Percentiles rank a stretch among this genome's conserved stretches.
phyloP scores from a whole-genome alignment of 1,284 basidiomycete genomes.

The Cystobasidium slooffiae region DNA sequence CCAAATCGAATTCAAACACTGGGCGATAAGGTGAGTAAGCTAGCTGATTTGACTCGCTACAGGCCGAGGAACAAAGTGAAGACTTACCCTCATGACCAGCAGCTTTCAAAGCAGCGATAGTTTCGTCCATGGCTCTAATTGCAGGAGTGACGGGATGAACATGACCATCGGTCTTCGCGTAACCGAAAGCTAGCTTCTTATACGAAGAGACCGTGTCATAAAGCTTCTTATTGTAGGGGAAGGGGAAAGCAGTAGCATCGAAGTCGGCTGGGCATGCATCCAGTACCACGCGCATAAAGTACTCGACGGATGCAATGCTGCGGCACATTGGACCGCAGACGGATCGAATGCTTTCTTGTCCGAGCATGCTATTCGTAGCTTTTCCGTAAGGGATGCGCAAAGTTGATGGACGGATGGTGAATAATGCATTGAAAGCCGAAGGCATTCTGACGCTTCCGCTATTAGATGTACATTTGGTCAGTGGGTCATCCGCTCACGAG shows the following conservation, averaged over 20 bases:
- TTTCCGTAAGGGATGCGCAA: slow-evolving; percentile 54
- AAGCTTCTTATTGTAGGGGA: slow-evolving; percentile 47
- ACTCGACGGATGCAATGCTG: slow-evolving; percentile 53
- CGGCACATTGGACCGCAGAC: slow-evolving; percentile 56
- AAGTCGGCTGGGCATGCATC: slow-evolving; percentile 53
- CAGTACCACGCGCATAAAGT: slow-evolving; percentile 55
- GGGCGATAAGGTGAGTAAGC: background rate
- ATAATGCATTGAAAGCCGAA: slow-evolving; percentile 45
- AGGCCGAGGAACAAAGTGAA: background rate
- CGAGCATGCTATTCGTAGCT: slow-evolving; percentile 52
- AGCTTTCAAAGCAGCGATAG: slow-evolving; percentile 51
- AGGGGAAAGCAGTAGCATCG: slow-evolving; percentile 48
- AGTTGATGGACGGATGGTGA: slow-evolving; percentile 45
- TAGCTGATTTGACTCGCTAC: background rate
- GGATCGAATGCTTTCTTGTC: slow-evolving; percentile 54
- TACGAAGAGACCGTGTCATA: slow-evolving; percentile 25
- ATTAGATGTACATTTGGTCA: background rate
- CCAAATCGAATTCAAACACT: slow-evolving; percentile 31
- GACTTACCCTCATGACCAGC: slow-evolving; percentile 48
- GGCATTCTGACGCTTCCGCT: slow-evolving; percentile 52
- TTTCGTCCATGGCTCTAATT: slow-evolving; percentile 54
- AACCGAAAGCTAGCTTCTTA: slow-evolving; percentile 50
- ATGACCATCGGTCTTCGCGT: slow-evolving; percentile 57
- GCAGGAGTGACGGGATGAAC: slow-evolving; percentile 57
- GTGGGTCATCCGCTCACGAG: background rate